Conservation (phyloP, 2,329 filamentous ascomycete species). For the Aspergillus hortae region DNA sequence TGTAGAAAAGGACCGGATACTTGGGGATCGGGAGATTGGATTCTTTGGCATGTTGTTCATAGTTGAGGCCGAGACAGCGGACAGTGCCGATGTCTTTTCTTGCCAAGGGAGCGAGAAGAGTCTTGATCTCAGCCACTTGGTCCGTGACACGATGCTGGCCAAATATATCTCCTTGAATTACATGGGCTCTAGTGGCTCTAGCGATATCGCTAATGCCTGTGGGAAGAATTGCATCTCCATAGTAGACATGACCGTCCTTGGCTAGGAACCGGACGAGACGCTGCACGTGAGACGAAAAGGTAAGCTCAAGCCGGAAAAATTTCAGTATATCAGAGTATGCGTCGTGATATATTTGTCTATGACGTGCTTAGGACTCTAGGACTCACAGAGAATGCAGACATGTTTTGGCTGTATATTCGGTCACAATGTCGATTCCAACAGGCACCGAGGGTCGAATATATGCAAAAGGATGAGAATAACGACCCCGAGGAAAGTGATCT, state of each 20-base stretch:
- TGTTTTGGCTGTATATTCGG: constrained; percentile 9
- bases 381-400: constrained; percentile 49
- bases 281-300: constrained; percentile 37
- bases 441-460: no score
- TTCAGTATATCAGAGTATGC: no score
- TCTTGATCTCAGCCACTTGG: constrained; percentile 50
- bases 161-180: constrained; percentile 66
- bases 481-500: no score
- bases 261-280: constrained; percentile 71
- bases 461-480: no score
- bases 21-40: constrained; percentile 65
- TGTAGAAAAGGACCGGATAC: constrained; percentile 72
- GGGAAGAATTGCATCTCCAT: constrained; percentile 70
- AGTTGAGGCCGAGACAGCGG: constrained; percentile 68
- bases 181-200: constrained; percentile 57
- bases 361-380: not conserved
- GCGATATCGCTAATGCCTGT: constrained; percentile 57
- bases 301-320: not conserved
- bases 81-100: constrained; percentile 63
- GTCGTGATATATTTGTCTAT: no score
- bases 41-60: constrained; percentile 68
- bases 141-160: constrained; percentile 62
- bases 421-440: no score
- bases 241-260: constrained; percentile 65
- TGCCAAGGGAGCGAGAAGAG: constrained; percentile 62